A percentile compares a stretch with the other conserved stretches of the same genome.
Conservation (phyloP, 345 rosid species). For the Aquilaria yunnanensis region DNA sequence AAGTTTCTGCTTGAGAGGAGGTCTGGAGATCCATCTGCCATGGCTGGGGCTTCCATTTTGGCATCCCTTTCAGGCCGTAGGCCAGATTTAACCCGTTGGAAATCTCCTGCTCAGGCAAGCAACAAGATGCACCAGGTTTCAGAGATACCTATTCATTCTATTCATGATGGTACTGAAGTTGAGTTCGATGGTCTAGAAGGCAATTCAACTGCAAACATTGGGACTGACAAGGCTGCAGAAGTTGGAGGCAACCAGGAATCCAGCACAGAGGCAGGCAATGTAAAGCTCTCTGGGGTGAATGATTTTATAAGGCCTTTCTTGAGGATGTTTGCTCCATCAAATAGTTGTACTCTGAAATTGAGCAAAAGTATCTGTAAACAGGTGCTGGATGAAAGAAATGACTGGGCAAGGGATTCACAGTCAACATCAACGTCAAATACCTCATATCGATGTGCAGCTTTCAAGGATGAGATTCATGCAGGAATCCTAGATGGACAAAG, state of each 20-base stretch:
- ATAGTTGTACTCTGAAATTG: constrained; percentile 54
- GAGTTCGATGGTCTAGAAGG: constrained; percentile 56
- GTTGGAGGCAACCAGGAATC: constrained; percentile 55
- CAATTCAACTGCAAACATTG: constrained; percentile 37
- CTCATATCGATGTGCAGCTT: constrained; percentile 44
- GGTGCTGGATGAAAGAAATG: constrained; percentile 68
- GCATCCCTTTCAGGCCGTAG: constrained; percentile 59
- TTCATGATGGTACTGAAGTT: constrained; percentile 41
- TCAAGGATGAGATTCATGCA: constrained; percentile 59
- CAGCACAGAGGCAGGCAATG: constrained; percentile 61
- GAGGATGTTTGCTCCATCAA: constrained; percentile 54
- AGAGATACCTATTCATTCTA: constrained; percentile 49
- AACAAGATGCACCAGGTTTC: constrained; percentile 41
- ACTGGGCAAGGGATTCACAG: constrained; percentile 57
- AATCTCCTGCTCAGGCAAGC: constrained; percentile 37
- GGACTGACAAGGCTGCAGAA: constrained; percentile 57
- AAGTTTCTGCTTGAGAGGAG: constrained; percentile 50
- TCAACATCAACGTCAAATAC: constrained; percentile 54
- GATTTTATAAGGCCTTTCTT: constrained; percentile 57
- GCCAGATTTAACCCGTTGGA: constrained; percentile 54
- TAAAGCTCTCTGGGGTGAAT: constrained; percentile 62
- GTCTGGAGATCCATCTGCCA: constrained; percentile 69
- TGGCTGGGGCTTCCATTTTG: constrained; percentile 69
- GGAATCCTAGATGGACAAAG: constrained; percentile 77
- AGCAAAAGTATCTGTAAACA: constrained; percentile 67